Conservation (phyloP, 148 eudicot species). For the Rhododendron griersonianum region DNA sequence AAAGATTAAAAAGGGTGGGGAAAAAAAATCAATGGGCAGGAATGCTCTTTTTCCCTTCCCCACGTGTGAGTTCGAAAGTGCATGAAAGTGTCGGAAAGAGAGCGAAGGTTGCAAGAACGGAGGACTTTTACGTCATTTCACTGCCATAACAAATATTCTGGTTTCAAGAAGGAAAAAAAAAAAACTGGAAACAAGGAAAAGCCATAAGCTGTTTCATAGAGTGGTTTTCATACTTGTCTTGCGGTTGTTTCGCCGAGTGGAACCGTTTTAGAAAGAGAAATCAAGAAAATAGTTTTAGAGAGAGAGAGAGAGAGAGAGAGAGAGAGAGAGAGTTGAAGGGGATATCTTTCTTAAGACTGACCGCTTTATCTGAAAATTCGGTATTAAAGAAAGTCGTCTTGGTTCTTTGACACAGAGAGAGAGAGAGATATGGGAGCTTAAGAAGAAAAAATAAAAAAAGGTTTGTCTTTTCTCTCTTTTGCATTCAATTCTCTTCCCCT, state of each 20-base stretch:
- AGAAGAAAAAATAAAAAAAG: not conserved
- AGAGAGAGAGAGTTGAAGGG: constrained; percentile 13
- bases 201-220: constrained; percentile 11
- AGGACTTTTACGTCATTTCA: constrained; percentile 15
- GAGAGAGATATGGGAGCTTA: constrained; percentile 18
- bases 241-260: constrained; percentile 25
- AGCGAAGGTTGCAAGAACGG: not conserved
- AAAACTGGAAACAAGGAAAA: not conserved
- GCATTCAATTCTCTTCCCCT: constrained; percentile 42
- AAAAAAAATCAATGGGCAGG: not conserved
- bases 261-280: constrained; percentile 11
- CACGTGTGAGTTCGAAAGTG: not conserved
- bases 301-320: constrained; percentile 5
- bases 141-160: not conserved
- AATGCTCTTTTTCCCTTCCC: not conserved
- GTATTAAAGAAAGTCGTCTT: constrained; percentile 23
- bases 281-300: not conserved
- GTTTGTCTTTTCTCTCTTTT: constrained; percentile 33
- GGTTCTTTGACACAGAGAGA: not conserved
- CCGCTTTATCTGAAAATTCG: constrained; percentile 30
- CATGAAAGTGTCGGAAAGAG: not conserved
- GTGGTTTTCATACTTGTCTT: constrained; percentile 8
- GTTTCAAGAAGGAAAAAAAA: not conserved
- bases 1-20: not conserved
- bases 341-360: constrained; percentile 13